A percentile compares a stretch with the other conserved stretches of the same genome.
Evolutionary conservation across 192 early-diverging fungal species (phyloP).

Genomic region (Coemansia sp.): DNA sequence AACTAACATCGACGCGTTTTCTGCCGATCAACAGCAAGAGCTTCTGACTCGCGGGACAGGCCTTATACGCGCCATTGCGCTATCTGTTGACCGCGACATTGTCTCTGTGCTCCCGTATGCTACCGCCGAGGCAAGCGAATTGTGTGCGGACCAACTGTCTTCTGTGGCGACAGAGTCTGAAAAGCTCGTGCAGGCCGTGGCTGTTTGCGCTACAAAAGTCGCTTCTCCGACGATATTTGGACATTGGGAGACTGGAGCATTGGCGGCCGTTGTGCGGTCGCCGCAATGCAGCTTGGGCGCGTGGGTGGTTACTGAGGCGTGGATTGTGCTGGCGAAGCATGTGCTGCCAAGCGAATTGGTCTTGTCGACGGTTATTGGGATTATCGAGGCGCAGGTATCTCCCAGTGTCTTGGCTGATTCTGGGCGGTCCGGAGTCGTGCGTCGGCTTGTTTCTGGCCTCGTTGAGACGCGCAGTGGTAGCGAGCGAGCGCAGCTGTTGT

Average conservation of each 20-base stretch:
- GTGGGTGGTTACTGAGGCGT: conserved; percentile 25
- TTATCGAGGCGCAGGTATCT: conserved; percentile 4
- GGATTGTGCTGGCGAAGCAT: conserved; percentile 18
- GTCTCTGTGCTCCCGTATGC: conserved; percentile 14
- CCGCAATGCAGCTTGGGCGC: conserved; percentile 15
- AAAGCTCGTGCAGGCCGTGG: conserved; percentile 17
- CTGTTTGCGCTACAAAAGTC: conserved; percentile 12
- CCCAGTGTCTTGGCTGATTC: background rate
- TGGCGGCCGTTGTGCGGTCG: conserved; percentile 8
- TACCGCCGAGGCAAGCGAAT: background rate
- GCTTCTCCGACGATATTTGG: conserved; percentile 13
- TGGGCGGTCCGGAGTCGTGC: background rate
- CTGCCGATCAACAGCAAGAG: conserved; percentile 22
- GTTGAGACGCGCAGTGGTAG: background rate
- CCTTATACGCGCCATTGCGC: conserved; percentile 21
- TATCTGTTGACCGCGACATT: conserved; percentile 28
- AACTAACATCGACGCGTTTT: conserved; percentile 19
- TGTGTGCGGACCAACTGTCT: background rate
- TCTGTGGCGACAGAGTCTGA: conserved; percentile 13
- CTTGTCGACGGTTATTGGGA: background rate
- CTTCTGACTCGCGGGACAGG: conserved; percentile 11
- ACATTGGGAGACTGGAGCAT: conserved; percentile 20
- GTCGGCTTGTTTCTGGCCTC: background rate
- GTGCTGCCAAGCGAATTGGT: conserved; percentile 4
- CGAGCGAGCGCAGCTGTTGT: background rate